Percentiles rank a stretch among this genome's conserved stretches.
Conservation (phyloP, 148 eudicot species). For the Rhododendron henanense region DNA sequence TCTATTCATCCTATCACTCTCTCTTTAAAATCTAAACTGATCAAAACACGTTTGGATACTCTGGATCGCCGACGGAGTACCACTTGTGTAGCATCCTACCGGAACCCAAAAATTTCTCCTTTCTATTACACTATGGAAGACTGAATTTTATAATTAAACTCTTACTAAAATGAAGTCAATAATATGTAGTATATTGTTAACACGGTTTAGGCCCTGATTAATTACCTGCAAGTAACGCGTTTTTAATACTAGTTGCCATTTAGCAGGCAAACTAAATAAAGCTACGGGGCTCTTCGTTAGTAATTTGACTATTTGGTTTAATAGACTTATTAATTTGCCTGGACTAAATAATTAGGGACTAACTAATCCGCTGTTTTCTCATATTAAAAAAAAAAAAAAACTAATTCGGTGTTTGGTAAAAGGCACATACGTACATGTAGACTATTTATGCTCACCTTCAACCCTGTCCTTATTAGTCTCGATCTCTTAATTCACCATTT, state of each 20-base stretch:
- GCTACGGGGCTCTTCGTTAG: neutral
- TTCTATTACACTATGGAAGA: neutral
- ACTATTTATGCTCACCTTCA: no score
- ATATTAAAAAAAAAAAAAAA: no score
- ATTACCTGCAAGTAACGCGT: neutral
- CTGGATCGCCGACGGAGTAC: no score
- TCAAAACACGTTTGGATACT: no score
- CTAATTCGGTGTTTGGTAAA: no score
- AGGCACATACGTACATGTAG: no score
- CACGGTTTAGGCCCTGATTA: neutral
- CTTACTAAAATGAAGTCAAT: neutral
- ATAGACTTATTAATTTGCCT: neutral
- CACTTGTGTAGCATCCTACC: no score
- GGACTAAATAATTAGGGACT: neutral
- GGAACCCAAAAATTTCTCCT: no score
- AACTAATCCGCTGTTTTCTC: no score
- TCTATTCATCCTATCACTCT: fast-evolving
- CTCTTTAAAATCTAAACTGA: no score
- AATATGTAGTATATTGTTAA: neutral
- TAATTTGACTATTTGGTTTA: neutral
- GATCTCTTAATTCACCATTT: no score
- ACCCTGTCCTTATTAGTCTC: no score
- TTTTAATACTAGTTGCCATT: neutral
- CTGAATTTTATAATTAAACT: neutral
- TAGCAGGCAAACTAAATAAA: neutral